Conservation (phyloP, 345 rosid species). For the Angophora floribunda region DNA sequence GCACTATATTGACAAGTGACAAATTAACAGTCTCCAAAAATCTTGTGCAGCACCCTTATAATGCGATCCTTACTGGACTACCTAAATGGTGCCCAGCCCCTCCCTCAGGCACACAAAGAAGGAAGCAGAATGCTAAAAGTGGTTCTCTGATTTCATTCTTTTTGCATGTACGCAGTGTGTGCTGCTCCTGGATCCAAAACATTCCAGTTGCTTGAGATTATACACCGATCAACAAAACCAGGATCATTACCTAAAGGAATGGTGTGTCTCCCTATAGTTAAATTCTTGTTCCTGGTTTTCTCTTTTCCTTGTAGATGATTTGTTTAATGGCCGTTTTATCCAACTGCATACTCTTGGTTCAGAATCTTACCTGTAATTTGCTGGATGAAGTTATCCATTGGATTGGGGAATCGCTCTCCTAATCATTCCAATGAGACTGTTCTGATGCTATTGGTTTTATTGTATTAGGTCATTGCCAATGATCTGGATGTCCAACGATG, state of each 20-base stretch:
- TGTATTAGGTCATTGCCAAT: constrained; percentile 70
- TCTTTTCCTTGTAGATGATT: not conserved
- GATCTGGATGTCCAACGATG: constrained; percentile 96
- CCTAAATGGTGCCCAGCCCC: not conserved
- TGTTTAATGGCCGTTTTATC: not conserved
- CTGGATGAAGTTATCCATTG: not conserved
- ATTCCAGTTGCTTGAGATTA: constrained; percentile 86
- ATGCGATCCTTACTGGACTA: not conserved
- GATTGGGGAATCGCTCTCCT: not conserved
- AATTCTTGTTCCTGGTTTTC: not conserved
- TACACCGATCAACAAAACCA: constrained; percentile 53
- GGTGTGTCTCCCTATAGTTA: constrained; percentile 23
- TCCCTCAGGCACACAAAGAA: not conserved
- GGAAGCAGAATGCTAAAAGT: not conserved
- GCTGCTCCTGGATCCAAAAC: constrained; percentile 99
- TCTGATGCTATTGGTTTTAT: not conserved
- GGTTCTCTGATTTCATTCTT: not conserved
- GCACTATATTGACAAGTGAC: not conserved
- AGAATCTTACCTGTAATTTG: not conserved
- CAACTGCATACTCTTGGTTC: not conserved
- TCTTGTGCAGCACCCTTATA: not conserved
- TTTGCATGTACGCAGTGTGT: constrained; percentile 50
- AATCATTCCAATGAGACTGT: not conserved
- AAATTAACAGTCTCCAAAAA: not conserved
- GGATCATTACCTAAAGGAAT: constrained; percentile 72